Base-by-base conservation (phyloP, 345 rosid species). In the Salix purpurea region DNA sequence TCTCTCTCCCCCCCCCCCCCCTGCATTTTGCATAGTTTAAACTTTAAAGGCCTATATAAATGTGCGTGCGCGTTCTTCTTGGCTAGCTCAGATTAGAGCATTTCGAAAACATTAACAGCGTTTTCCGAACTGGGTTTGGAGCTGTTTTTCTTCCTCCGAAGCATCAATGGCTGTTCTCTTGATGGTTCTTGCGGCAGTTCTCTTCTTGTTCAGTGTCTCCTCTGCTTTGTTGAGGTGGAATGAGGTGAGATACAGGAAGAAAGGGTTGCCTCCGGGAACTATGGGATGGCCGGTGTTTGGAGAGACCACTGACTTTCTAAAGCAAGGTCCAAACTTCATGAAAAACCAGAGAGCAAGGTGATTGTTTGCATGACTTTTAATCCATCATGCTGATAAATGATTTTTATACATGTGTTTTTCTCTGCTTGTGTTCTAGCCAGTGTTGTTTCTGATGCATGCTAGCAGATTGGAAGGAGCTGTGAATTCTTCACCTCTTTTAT, bases 201-300 rank as follows among this genome's bases (percentile, higher is more conserved):
- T 69, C 50, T 64, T 83, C 42, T 48, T 83, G 58, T 78, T 90
- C 70, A 78, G 84, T 23, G 28, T 86, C 69, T 89, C 88, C 83
- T 85, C 89, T 66, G 94, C 85, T 77, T 71, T 92, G 80, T 77
- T 91, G 73, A 88, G 84, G 82, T 89, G 96, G 97, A 90, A 91
- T 82, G 89, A 90, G 81, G 71, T 90, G 76, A 85, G 84, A 32
- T 92, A 86, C 82, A 79, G 79, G 67, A 88, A 83, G 79, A 87
- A 87, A 71, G 86, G 89, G 9, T 80, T 94, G 85, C 98, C 98
- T 50, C 93, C 91, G 2, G 98, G 98, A 28, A 88, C 91, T n/a
- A 90, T 92, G 98, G 98, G 98, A 1, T 94, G 96, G 97, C 98
- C 97, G 14, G 58, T 92, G 77, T 86, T 90, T 72, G 98, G 97